Conservation (phyloP, 495 filamentous ascomycete species). For the Pseudoneurospora amorphoporcata region DNA sequence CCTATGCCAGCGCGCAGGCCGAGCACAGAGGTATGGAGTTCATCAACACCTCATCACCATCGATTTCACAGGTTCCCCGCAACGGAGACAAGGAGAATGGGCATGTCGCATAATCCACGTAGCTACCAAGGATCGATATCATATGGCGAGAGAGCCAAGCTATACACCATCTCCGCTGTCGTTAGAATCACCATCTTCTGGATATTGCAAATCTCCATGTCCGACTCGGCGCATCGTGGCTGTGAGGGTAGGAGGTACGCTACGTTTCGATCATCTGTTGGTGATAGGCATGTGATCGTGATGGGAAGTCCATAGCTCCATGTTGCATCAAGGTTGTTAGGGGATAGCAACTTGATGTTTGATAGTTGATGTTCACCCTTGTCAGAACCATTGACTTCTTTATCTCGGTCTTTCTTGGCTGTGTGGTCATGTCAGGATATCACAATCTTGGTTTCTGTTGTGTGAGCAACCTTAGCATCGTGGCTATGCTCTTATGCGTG, state of each 20-base stretch:
- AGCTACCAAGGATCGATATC: background rate
- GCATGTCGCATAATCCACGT: background rate
- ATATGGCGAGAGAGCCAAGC: background rate
- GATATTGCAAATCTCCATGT: background rate
- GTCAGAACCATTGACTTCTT: background rate
- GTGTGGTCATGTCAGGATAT: background rate
- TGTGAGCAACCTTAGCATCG: background rate
- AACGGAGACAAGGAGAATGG: no score
- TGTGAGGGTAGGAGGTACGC: background rate
- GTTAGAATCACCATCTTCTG: background rate
- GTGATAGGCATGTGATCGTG: background rate
- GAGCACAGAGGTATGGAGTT: background rate
- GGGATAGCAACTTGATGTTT: background rate
- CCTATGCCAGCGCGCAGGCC: background rate
- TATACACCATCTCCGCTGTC: background rate
- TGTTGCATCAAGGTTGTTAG: background rate
- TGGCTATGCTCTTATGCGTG: background rate
- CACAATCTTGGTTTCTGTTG: background rate
- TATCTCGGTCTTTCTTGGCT: background rate
- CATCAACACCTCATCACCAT: background rate
- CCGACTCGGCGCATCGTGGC: background rate
- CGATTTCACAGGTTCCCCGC: no score
- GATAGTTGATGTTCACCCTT: background rate
- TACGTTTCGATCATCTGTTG: background rate
- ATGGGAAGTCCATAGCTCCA: background rate